Evolutionary conservation across 345 rosid genomes (phyloP).

Genomic region (Lagerstroemia speciosa): DNA sequence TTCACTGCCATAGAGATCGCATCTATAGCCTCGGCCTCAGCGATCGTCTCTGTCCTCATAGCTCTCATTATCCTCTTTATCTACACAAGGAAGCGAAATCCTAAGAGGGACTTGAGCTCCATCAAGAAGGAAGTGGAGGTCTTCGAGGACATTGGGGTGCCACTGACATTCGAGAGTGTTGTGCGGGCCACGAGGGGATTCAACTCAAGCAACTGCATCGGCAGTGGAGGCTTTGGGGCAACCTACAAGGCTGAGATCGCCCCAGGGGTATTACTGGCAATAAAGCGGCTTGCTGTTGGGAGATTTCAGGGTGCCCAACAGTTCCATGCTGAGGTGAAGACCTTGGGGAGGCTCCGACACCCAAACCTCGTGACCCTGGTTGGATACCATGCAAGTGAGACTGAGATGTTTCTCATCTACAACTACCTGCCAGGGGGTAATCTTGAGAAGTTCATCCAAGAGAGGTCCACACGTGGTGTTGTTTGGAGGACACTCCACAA

Average conservation of each 20-base stretch:
- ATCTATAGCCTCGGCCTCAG: slow-evolving; percentile 44
- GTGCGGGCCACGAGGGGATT: slow-evolving; percentile 44
- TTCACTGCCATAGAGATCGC: slow-evolving; percentile 50
- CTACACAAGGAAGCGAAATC: slow-evolving; percentile 32
- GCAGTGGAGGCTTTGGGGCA: slow-evolving; percentile 56
- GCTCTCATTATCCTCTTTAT: slow-evolving; percentile 36
- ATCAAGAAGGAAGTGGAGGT: slow-evolving; percentile 35
- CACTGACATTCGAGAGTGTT: slow-evolving; percentile 37
- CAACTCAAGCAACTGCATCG: slow-evolving; percentile 47
- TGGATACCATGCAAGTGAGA: slow-evolving; percentile 54
- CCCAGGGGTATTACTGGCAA: slow-evolving; percentile 36
- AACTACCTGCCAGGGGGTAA: slow-evolving; percentile 53
- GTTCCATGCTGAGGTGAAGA: slow-evolving; percentile 44
- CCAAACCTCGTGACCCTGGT: slow-evolving; percentile 46
- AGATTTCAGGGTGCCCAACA: slow-evolving; percentile 48
- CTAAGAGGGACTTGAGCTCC: slow-evolving; percentile 21
- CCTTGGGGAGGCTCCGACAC: slow-evolving; percentile 45
- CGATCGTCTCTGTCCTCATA: slow-evolving; percentile 44
- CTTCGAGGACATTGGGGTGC: slow-evolving; percentile 41
- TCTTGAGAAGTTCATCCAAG: slow-evolving; percentile 45
- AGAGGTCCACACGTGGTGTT: slow-evolving; percentile 35
- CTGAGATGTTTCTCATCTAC: slow-evolving; percentile 51
- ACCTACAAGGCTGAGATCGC: slow-evolving; percentile 51
- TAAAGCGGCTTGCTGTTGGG: slow-evolving; percentile 46
- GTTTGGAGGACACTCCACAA: slow-evolving; percentile 77